Base-by-base conservation (phyloP, 441 rosid species). In the Hura crepitans region DNA sequence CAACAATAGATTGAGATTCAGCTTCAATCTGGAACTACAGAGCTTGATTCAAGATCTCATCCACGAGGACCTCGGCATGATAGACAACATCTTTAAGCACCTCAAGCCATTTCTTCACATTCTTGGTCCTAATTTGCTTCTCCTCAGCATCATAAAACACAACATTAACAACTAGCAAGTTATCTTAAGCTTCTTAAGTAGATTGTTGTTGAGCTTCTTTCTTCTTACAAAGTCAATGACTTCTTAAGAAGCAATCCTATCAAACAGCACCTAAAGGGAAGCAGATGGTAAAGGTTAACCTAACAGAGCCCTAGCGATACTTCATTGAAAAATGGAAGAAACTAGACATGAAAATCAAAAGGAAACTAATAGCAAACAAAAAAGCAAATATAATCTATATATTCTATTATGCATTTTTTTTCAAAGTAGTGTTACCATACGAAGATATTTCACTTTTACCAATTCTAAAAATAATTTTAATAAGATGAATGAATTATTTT, bases 41-140 rank as follows among this genome's bases (percentile, higher is more conserved):
- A 37, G 35, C 61, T 43, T 71, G 70, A 2, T 62, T 54, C n/a
- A 75, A 63, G 20, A 80, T 76, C 65, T 83, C 84, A 53, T 83
- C 84, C 13, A 83, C 46, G 31, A 83, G 60, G 74, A 80, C 86
- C 37, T 80, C 85, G 3, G 81, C 76, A 62, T n/a, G 70, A 15
- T 2, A 47, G 10, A 43, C 25, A 65, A 33, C 37, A 6, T 33
- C 37, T 33, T 55, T 55, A 55, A 55, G 59, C 30, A 23, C 59
- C 4, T 25, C 18, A 11, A 55, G 59, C 31, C 59, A 55, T 18
- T 55, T 11, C 17, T 55, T 12, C 15, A 55, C 59, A 55, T 25
- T 9, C 13, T 7, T 1, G 30, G 23, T 12, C 30, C 2, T 55
- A 18, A 55, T 55, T 55, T 55, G 59, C 59, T 55, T 55, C 33